Conservation (phyloP, 805 yeast genomes). For the Monosporozyma unispora region DNA sequence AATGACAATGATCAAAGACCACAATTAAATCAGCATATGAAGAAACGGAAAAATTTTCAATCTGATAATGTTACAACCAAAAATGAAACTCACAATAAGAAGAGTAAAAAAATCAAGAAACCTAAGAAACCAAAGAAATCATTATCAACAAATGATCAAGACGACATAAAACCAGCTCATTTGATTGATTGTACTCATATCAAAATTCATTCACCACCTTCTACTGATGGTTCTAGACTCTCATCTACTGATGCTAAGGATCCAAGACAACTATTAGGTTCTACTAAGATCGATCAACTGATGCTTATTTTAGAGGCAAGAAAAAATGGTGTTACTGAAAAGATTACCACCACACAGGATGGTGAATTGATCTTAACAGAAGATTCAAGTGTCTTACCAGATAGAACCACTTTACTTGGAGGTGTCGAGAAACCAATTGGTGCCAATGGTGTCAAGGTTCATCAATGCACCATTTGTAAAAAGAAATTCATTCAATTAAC, state of each 20-base stretch:
- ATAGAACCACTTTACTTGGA: constrained; percentile 61
- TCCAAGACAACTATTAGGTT: constrained; percentile 67
- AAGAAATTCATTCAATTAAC: constrained; percentile 81
- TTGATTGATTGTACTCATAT: background rate
- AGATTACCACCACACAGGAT: constrained; percentile 55
- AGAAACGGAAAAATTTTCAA: background rate
- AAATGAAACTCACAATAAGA: background rate
- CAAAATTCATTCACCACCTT: background rate
- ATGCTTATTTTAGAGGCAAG: constrained; percentile 89
- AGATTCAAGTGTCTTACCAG: constrained; percentile 43
- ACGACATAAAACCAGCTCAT: background rate
- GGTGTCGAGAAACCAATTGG: constrained; percentile 62
- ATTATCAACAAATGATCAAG: background rate
- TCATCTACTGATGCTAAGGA: constrained; percentile 29
- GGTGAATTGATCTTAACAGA: constrained; percentile 55
- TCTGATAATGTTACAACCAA: background rate
- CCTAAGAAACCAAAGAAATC: background rate
- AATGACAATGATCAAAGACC: background rate
- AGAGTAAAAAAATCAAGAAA: background rate
- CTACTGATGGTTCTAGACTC: background rate
- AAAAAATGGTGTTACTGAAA: constrained; percentile 60
- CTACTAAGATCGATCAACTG: constrained; percentile 82
- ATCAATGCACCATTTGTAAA: constrained; percentile 67
- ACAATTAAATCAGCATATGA: background rate
- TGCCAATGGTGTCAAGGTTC: constrained; percentile 38